These are phyloP conservation scores for Stipa capillata DNA, from an alignment of 176 grass and related monocot genomes.

Conservation along the genomic window DNA sequence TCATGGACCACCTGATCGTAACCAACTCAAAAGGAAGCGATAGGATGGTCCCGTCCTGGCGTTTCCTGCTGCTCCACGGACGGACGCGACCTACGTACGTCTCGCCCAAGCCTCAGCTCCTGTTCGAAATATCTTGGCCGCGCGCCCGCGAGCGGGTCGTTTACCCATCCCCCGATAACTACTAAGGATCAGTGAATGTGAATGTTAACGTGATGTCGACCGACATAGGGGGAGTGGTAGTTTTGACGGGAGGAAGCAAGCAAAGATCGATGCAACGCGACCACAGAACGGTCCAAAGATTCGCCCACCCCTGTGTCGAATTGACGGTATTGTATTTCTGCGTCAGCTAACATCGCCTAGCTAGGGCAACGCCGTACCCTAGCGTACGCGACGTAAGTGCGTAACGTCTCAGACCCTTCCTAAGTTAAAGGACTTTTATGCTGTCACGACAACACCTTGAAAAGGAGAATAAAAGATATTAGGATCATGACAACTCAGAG, in stretches of 20 bases:
- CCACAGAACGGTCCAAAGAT: not conserved
- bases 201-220: not conserved
- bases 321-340: not conserved
- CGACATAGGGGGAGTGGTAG: not conserved
- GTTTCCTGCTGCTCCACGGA: not conserved
- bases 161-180: not conserved
- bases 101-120: not conserved
- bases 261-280: not conserved
- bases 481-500: not conserved
- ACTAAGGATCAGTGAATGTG: not conserved
- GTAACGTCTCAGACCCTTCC: not conserved
- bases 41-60: conserved; percentile 7
- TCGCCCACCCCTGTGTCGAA: too few relatives aligned
- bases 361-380: not conserved
- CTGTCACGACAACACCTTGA: not conserved
- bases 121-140: not conserved
- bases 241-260: not conserved
- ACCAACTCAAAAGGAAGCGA: conserved; percentile 33
- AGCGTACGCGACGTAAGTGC: not conserved
- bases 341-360: not conserved
- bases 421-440: not conserved
- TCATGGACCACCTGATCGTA: conserved; percentile 56
- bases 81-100: not conserved
- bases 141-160: too few relatives aligned
- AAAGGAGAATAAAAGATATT: not conserved